These are phyloP conservation scores for Saccharomycopsis hybrid DNA, from an alignment of 1,139 yeast species.

Conservation along the genomic window DNA sequence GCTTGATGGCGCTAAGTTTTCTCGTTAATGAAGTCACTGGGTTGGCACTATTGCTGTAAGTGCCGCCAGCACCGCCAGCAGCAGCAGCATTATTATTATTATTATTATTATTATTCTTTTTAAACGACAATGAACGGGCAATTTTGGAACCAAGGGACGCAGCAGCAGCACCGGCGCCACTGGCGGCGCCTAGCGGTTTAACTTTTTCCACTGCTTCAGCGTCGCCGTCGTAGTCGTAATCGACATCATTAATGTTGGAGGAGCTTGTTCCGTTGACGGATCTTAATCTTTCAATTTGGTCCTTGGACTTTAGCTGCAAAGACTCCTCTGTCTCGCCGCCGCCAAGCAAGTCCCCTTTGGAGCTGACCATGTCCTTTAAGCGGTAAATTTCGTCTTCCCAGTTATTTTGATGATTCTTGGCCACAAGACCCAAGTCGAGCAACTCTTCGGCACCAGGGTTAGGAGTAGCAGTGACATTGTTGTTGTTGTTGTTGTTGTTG, in stretches of 20 bases:
- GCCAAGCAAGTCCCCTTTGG: constrained; percentile 14
- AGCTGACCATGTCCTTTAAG: constrained; percentile 18
- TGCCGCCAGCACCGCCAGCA: too few relatives aligned
- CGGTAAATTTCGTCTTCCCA: constrained; percentile 58
- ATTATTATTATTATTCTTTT: not conserved
- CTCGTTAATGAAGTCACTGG: constrained; percentile 8
- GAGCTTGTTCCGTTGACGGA: not conserved
- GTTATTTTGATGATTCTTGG: constrained; percentile 56
- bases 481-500: not conserved
- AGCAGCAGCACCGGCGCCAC: not conserved
- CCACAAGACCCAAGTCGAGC: constrained; percentile 17
- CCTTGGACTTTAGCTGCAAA: constrained; percentile 6
- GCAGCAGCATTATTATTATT: too few relatives aligned
- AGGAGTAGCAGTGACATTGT: constrained; percentile 6
- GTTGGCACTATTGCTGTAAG: not conserved
- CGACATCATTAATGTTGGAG: not conserved
- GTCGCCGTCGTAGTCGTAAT: not conserved
- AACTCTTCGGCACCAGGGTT: constrained; percentile 20
- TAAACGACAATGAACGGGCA: constrained; percentile 13
- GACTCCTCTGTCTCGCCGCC: constrained; percentile 4
- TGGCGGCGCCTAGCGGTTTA: constrained; percentile 4
- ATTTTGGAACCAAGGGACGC: constrained; percentile 13
- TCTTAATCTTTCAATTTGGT: constrained; percentile 10
- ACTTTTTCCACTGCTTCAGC: constrained; percentile 14
- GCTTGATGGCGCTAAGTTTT: constrained; percentile 16